These are phyloP conservation scores for Hura crepitans DNA, from an alignment of 441 rosid genomes.

Conservation along the genomic window DNA sequence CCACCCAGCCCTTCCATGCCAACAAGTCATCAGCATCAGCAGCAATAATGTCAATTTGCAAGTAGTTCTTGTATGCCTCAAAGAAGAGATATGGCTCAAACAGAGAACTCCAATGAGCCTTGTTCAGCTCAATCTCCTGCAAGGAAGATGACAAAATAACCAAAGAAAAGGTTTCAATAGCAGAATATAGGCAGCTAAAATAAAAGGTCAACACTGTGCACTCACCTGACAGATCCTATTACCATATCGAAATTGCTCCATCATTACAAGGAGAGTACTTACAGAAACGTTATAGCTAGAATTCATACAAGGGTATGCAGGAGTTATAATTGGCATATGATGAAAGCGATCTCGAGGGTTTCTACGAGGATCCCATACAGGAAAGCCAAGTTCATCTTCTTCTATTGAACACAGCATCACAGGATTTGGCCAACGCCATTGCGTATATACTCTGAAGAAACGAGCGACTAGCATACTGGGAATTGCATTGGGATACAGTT, in stretches of 20 bases:
- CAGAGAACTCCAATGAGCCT: conserved; percentile 49
- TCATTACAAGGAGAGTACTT: conserved; percentile 63
- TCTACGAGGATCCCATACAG: conserved; percentile 73
- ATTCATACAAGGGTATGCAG: conserved; percentile 76
- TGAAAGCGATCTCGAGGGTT: conserved; percentile 58
- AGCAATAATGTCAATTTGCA: conserved; percentile 60
- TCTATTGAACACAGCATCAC: conserved; percentile 91
- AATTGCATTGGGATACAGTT: conserved; percentile 88
- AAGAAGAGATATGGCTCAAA: conserved; percentile 68
- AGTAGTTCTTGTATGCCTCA: conserved; percentile 60
- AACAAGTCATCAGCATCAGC: conserved; percentile 52
- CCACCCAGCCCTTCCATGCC: conserved; percentile 80
- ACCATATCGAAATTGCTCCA: conserved; percentile 62
- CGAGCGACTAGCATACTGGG: conserved; percentile 92
- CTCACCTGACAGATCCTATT: conserved; percentile 62
- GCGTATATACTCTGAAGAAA: conserved; percentile 82
- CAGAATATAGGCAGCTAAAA: conserved; percentile 2
- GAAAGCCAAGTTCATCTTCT: conserved; percentile 80
- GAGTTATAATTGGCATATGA: conserved; percentile 75
- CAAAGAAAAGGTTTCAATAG: conserved; percentile 19
- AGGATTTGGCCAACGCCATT: conserved; percentile 98
- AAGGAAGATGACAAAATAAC: conserved; percentile 14
- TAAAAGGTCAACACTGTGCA: conserved; percentile 6
- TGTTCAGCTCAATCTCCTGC: conserved; percentile 60
- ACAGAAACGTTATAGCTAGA: conserved; percentile 69